These are phyloP conservation scores for Blastomyces emzantsi DNA, from an alignment of 2,329 filamentous ascomycete genomes.

Conservation along the genomic window DNA sequence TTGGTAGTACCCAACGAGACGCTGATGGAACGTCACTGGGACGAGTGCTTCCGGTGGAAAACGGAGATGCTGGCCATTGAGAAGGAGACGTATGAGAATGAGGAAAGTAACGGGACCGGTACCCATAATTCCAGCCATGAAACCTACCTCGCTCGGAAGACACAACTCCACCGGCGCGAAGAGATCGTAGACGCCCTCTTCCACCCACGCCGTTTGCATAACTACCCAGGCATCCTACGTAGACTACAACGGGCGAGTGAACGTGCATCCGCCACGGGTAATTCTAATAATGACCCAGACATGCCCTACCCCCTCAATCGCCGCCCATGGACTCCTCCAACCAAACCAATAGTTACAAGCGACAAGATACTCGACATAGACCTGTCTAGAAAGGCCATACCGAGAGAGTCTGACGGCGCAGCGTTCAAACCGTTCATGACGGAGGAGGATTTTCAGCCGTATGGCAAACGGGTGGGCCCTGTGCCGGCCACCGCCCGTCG, in stretches of 20 bases:
- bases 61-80: conserved; percentile 10
- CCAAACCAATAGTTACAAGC: not conserved
- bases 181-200: conserved; percentile 1
- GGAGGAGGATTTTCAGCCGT: not conserved
- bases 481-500: not conserved
- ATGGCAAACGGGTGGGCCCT: not conserved
- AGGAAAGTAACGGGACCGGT: not conserved
- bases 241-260: not conserved
- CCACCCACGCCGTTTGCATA: not conserved
- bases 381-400: not conserved
- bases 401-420: not conserved
- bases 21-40: conserved; percentile 11
- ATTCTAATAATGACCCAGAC: not conserved
- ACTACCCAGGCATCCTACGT: not conserved
- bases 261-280: not conserved
- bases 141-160: not conserved
- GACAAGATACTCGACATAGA: not conserved
- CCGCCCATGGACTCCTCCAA: not conserved
- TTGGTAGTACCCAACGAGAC: conserved; percentile 7
- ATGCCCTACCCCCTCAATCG: not conserved
- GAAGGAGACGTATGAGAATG: conserved; percentile 10
- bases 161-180: not conserved
- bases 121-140: not conserved
- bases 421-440: not conserved
- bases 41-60: conserved; percentile 13